Percentiles rank a stretch among this genome's conserved stretches.
phyloP scores from a whole-genome alignment of 441 rosid genomes.

The Macaranga tanarius region DNA sequence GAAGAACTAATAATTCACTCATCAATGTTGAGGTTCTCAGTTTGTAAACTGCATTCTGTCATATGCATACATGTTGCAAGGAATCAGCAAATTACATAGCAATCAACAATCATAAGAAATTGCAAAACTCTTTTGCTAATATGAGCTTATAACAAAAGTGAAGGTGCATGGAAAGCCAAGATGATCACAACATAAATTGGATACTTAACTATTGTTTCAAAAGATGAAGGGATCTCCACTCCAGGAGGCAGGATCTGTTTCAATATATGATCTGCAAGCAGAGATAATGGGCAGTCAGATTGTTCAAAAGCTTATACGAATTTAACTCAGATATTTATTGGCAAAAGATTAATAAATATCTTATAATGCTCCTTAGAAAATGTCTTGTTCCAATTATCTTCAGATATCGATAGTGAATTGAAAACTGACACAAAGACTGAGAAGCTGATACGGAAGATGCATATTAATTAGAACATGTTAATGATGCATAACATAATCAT shows the following conservation, averaged over 20 bases:
- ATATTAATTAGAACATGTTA: background rate
- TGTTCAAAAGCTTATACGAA: constrained; percentile 7
- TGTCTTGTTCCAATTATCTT: background rate
- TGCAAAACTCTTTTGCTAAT: background rate
- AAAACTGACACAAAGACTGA: background rate
- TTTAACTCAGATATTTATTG: background rate
- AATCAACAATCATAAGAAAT: constrained; percentile 1
- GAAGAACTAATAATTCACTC: constrained; percentile 26
- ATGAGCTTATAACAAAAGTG: constrained; percentile 1
- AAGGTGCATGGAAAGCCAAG: constrained; percentile 1
- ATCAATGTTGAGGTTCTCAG: constrained; percentile 11
- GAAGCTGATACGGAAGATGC: background rate
- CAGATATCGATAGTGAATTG: background rate
- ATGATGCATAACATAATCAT: background rate
- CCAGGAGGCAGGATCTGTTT: constrained; percentile 87
- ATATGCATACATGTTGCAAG: constrained; percentile 5
- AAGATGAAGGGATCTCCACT: constrained; percentile 88
- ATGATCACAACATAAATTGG: constrained; percentile 19
- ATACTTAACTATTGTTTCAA: constrained; percentile 91
- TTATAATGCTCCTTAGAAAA: background rate
- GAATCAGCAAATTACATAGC: background rate
- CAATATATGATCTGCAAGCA: constrained; percentile 67
- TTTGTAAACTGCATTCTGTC: constrained; percentile 1
- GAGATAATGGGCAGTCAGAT: constrained; percentile 17
- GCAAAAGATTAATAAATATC: background rate